A percentile compares a stretch with the other conserved stretches of the same genome.
Evolutionary conservation across 1,139 yeast genomes (phyloP).

Genomic region (Blastobotrys proliferans): DNA sequence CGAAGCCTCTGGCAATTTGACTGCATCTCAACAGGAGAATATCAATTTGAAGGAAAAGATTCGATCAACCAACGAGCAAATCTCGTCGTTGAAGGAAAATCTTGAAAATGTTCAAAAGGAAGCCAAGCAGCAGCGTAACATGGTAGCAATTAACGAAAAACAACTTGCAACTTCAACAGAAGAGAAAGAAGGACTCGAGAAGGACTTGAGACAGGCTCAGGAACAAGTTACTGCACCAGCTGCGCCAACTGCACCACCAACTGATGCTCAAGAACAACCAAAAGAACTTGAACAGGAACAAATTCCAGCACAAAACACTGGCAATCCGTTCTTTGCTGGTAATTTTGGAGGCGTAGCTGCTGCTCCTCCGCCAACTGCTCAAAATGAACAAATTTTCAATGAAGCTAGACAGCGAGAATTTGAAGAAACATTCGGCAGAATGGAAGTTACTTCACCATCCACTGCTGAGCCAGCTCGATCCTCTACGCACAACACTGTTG

Average conservation of each 20-base stretch:
- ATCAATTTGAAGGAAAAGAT: constrained; percentile 59
- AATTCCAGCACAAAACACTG: constrained; percentile 15
- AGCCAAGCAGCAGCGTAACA: constrained; percentile 56
- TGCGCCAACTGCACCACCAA: not conserved
- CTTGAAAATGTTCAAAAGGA: constrained; percentile 50
- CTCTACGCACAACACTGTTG: constrained; percentile 40
- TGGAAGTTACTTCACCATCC: constrained; percentile 30
- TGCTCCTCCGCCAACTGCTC: constrained; percentile 26
- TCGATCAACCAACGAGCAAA: constrained; percentile 63
- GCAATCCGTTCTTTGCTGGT: constrained; percentile 27
- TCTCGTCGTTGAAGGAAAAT: constrained; percentile 54
- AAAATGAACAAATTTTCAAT: constrained; percentile 9
- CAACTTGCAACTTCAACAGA: constrained; percentile 57
- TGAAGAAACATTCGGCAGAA: constrained; percentile 29
- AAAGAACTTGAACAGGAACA: not conserved
- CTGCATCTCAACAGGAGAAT: constrained; percentile 64
- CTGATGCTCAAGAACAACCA: no score
- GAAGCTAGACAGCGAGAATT: constrained; percentile 19
- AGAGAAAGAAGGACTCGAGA: constrained; percentile 48
- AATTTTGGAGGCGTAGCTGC: constrained; percentile 31
- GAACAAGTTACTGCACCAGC: not conserved
- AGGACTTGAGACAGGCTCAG: no score
- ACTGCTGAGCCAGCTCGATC: constrained; percentile 37
- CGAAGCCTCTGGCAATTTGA: constrained; percentile 55
- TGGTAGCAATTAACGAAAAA: constrained; percentile 61